Conservation (phyloP, 2,329 filamentous ascomycete genomes). For the Daldinia sp. region DNA sequence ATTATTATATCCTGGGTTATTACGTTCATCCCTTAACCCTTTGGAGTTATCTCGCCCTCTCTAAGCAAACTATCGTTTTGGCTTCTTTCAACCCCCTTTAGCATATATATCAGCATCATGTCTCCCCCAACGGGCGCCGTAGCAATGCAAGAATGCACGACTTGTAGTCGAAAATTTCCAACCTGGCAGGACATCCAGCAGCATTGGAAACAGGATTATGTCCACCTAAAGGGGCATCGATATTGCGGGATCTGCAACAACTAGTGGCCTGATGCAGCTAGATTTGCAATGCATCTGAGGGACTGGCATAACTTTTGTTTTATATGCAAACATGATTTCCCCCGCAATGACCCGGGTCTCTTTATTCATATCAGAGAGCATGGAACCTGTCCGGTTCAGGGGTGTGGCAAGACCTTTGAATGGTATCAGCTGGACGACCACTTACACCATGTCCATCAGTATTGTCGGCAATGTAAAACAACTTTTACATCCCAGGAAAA, state of each 20-base stretch:
- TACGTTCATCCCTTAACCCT: too few species aligned
- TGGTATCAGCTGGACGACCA: constrained; percentile 4
- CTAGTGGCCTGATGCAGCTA: background rate
- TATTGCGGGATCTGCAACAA: background rate
- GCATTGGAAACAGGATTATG: background rate
- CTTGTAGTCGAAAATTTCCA: background rate
- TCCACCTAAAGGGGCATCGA: background rate
- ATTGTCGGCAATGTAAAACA: constrained; percentile 7
- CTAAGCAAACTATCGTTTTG: background rate
- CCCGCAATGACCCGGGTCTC: background rate
- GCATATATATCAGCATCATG: background rate
- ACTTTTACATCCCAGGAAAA: background rate
- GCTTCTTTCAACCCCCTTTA: background rate
- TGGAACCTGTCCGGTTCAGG: background rate
- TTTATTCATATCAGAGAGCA: background rate
- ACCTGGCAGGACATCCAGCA: background rate
- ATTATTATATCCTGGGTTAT: too few species aligned
- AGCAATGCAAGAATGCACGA: background rate
- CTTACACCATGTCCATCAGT: background rate
- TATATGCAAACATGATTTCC: constrained; percentile 1
- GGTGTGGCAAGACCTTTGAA: constrained; percentile 6
- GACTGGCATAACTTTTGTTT: background rate
- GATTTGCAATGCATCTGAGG: background rate
- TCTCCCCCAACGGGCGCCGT: background rate
- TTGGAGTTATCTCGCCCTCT: too few species aligned